Evolutionary conservation across 2,329 filamentous ascomycete species (phyloP).

Genomic region (Teratosphaeriaceae sp.): DNA sequence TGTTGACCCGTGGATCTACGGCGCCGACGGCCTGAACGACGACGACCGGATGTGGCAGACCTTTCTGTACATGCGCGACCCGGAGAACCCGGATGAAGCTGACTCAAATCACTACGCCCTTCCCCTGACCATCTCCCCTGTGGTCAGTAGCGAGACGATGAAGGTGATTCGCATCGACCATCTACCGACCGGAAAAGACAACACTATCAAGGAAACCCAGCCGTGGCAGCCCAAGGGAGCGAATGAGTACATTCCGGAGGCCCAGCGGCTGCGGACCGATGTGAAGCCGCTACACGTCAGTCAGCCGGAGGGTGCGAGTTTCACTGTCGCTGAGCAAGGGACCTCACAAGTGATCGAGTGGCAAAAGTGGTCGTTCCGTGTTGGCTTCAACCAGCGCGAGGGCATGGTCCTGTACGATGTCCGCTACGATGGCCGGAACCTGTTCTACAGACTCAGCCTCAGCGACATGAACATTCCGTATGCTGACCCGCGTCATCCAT

Average conservation of each 20-base stretch:
- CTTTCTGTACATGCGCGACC: slow-evolving; percentile 61
- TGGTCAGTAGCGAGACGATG: slow-evolving; percentile 56
- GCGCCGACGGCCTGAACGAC: slow-evolving; percentile 43
- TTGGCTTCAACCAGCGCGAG: slow-evolving; percentile 57
- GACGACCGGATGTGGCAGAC: slow-evolving; percentile 46
- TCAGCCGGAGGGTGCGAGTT: slow-evolving; percentile 64
- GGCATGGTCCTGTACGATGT: slow-evolving; percentile 64
- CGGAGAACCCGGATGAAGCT: slow-evolving; percentile 50
- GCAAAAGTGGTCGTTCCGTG: slow-evolving; percentile 60
- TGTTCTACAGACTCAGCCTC: slow-evolving; percentile 61
- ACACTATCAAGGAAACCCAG: slow-evolving; percentile 47
- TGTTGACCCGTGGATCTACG: slow-evolving; percentile 65
- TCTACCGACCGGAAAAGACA: slow-evolving; percentile 60
- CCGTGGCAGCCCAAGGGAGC: slow-evolving; percentile 53
- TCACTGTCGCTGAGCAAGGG: slow-evolving; percentile 47
- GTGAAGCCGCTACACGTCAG: slow-evolving; percentile 65
- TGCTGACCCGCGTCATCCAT: slow-evolving; percentile 59
- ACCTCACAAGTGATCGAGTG: slow-evolving; percentile 48
- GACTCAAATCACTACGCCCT: slow-evolving; percentile 65
- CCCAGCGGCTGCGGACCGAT: slow-evolving; percentile 35
- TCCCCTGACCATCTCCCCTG: slow-evolving; percentile 60
- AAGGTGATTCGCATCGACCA: slow-evolving; percentile 64
- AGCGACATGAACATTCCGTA: slow-evolving; percentile 62
- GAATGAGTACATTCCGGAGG: slow-evolving; percentile 61
- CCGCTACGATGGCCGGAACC: slow-evolving; percentile 42